Conservation (phyloP, 345 rosid species). For the Abelmoschus esculentus region DNA sequence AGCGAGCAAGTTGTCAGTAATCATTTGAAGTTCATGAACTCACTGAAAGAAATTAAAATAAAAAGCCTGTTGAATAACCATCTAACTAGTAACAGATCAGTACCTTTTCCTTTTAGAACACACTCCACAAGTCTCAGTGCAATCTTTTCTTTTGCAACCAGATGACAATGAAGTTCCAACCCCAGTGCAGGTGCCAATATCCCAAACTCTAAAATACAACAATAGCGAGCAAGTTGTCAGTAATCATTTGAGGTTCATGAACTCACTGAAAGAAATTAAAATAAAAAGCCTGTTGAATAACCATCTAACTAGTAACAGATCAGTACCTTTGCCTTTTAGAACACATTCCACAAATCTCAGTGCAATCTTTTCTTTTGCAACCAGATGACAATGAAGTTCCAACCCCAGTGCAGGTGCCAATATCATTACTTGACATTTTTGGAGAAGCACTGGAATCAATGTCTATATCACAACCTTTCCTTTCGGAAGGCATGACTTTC, state of each 20-base stretch:
- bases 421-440: constrained; percentile 22
- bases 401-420: constrained; percentile 17
- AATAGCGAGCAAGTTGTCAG: too few relatives aligned
- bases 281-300: background rate
- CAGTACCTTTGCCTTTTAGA: constrained; percentile 48
- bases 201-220: too few relatives aligned
- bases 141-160: constrained; percentile 14
- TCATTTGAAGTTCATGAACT: background rate
- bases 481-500: constrained; percentile 24
- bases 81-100: constrained; percentile 11
- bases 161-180: constrained; percentile 21
- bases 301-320: constrained; percentile 14
- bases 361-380: constrained; percentile 15
- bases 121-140: constrained; percentile 23
- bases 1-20: too few relatives aligned
- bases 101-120: constrained; percentile 52
- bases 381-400: constrained; percentile 19
- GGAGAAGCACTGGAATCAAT: constrained; percentile 28
- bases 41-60: background rate
- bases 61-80: constrained; percentile 1
- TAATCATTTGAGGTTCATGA: background rate
- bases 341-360: constrained; percentile 27
- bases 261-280: background rate
- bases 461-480: constrained; percentile 30
- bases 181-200: constrained; percentile 19